Evolutionary conservation across 164 flowering plant species (phyloP).

Genomic region (Liquidambar formosana): DNA sequence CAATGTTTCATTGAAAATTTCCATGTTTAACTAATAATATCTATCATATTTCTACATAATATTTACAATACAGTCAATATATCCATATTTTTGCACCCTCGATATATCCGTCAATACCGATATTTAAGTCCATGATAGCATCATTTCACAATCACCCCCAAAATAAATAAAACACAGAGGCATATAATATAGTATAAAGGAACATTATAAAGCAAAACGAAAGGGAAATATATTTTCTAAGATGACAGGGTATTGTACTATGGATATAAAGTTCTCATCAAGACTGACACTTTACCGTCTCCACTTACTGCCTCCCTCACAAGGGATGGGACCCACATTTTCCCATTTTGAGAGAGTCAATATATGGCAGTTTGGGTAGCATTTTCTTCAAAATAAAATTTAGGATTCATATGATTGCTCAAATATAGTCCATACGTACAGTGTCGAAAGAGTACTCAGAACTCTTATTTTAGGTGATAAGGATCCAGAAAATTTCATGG

Average conservation of each 20-base stretch:
- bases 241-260: neutral
- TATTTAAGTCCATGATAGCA: too few relatives aligned
- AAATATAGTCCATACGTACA: slow-evolving; percentile 53
- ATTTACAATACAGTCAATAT: too few relatives aligned
- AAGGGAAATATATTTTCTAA: neutral
- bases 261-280: neutral
- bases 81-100: too few relatives aligned
- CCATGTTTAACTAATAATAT: too few relatives aligned
- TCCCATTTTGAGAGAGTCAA: too few relatives aligned
- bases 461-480: slow-evolving; percentile 66
- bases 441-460: slow-evolving; percentile 56
- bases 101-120: too few relatives aligned
- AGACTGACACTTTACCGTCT: too few relatives aligned
- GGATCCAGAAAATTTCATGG: slow-evolving; percentile 68
- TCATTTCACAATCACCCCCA: too few relatives aligned
- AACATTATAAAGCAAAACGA: neutral
- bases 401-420: neutral
- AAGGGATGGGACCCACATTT: neutral
- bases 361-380: too few relatives aligned
- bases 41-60: too few relatives aligned
- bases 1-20: too few relatives aligned
- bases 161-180: neutral
- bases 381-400: neutral
- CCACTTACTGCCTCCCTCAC: neutral
- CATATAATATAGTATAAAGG: neutral